Evolutionary conservation across 1,139 yeast genomes (phyloP), one percentile per base, ranked within the genome.

Genomic region (Diutina siamensis): DNA sequence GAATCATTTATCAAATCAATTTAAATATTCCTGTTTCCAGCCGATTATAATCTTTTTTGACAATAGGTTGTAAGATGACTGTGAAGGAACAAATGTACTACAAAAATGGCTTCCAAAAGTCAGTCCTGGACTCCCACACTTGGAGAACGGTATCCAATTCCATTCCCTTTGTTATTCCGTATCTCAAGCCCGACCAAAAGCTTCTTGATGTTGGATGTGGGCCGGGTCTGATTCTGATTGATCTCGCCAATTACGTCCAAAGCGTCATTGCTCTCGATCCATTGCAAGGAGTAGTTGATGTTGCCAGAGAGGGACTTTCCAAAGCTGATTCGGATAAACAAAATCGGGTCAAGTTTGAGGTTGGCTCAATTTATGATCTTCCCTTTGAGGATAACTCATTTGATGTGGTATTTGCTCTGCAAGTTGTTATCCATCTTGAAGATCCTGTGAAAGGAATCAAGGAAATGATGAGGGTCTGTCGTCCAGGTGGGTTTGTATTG

Each of bases 151-250:
- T 63, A 2, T 57, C 53, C 31, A 62, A 62, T 48, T 61, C 66
- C 3, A 55, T 61, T 4, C 55, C 53, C 2, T 66, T 57, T 49
- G 47, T 64, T 44, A 48, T 64, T 19, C 62, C 64, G 2, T 54
- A 58, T 28, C 47, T 68, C 44, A 55, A 61, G 47, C 56, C 61
- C 4, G 52, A 55, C 35, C 53, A 55, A 45, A 51, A 53, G 36
- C 55, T 67, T n/a, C 57, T 68, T 19, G 73, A 68, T 50, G 67
- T 67, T 15, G 74, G 74, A 1, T 63, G 65, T 49, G 73, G 73
- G 0, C 72, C 72, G 2, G 73, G 71, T 1, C 56, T 71, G 18
- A 68, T 68, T 44, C 64, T 69, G 12, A 48, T 57, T 17, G 71
- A 64, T 47, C 51, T 65, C 36, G 69, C 66, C n/a, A 50, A 53